Base-by-base conservation (phyloP, 768 basidiomycete species). In the Coprinellus micaceus region DNA sequence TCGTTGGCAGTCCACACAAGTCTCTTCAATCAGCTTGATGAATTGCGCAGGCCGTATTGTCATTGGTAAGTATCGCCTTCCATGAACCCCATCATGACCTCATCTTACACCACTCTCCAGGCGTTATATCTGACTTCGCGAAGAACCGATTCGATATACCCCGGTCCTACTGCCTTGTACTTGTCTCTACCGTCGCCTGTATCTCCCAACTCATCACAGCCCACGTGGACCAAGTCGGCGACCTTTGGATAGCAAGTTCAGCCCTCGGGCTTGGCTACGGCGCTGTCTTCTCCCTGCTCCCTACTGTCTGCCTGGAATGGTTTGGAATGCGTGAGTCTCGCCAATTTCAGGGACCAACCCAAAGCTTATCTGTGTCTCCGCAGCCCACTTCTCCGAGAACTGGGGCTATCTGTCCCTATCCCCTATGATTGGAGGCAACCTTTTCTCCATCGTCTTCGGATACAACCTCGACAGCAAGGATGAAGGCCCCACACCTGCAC, bases 361-460 rank as follows among this genome's bases (percentile, higher is more conserved):
- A n/a, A 53, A 19, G 13, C 26, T n/a, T 19, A 45, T 28, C 39
- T 22, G 29, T n/a, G 21, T 22, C 19, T 39, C 28, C 49, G 39
- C 49, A 73, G 71, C 69, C 1, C 71, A 73, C 57, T 88, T 90
- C 61, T 86, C 85, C 1, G 87, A 94, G 72, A 94, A 94, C 69
- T 93, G 88, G 88, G 92, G 92, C 9, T 90, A 81, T 65, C 75
- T 89, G 24, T 82, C 83, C 19, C 70, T 91, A 46, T 81, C 89
- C 0, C 91, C 94, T 1, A 71, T 92, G 53, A n/a, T 86, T 5
- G 89, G 87, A 3, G 88, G 88, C 0, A 95, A 94, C 70, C 45
- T 94, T 1, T 89, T 93, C 68, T 92, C 91, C n/a, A 61, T 95
- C 51, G 74, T 85, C 43, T 95, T 94, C 63, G 94, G 94, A 4